These are phyloP conservation scores for Trichophyton schoenleinii DNA, from an alignment of 2,329 filamentous ascomycete genomes.

Conservation along the genomic window DNA sequence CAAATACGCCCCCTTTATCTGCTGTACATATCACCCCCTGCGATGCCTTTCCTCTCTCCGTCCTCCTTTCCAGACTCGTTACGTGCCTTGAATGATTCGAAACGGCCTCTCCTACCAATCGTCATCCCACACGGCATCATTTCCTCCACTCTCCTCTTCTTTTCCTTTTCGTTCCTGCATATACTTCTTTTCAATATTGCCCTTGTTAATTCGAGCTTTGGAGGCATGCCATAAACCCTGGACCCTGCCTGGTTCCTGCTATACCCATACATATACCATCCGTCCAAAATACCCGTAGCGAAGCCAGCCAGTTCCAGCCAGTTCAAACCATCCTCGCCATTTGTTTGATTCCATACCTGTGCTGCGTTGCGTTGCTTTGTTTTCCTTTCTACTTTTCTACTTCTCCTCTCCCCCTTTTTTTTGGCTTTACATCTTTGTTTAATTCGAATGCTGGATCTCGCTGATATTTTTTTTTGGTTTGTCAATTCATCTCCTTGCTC, in stretches of 20 bases:
- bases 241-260: background rate
- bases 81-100: background rate
- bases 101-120: background rate
- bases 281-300: background rate
- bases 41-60: background rate
- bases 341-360: background rate
- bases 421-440: background rate
- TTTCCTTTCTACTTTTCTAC: background rate
- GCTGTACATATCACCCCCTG: background rate
- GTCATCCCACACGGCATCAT: background rate
- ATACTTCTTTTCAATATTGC: slow-evolving; percentile 3
- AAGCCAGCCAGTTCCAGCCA: background rate
- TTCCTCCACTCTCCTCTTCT: background rate
- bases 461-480: background rate
- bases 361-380: background rate
- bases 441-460: background rate
- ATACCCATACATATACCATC: background rate
- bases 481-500: background rate
- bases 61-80: background rate
- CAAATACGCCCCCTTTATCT: background rate
- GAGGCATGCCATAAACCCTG: background rate
- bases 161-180: background rate
- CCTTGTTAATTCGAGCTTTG: background rate
- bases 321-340: background rate
- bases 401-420: background rate